Conservation (phyloP, 73 alveolate species). For the Paramecium pentaurelia region DNA sequence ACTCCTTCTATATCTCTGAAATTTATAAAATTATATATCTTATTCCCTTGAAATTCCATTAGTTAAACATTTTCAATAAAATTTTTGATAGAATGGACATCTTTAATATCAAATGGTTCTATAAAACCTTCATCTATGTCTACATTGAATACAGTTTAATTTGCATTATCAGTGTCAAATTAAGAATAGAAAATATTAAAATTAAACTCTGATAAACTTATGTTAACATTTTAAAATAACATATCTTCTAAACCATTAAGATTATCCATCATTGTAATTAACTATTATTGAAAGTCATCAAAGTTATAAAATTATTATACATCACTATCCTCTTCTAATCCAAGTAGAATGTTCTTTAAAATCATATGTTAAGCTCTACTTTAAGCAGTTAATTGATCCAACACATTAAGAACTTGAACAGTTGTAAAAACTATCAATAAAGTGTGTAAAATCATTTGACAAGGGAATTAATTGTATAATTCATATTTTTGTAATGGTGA, state of each 20-base stretch:
- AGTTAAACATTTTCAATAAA: not conserved
- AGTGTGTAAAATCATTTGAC: conserved; percentile 45
- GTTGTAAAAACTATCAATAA: conserved; percentile 50
- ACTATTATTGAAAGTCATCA: conserved; percentile 19
- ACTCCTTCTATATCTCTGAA: conserved; percentile 33
- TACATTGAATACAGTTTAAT: conserved; percentile 13
- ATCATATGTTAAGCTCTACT: conserved; percentile 54
- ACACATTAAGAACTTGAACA: conserved; percentile 32
- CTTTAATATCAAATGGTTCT: conserved; percentile 46
- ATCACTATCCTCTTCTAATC: conserved; percentile 40
- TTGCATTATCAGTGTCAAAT: not conserved
- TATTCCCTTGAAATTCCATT: conserved; percentile 26
- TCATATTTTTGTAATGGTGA: not conserved
- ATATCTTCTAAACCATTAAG: not conserved
- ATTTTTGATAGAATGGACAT: conserved; percentile 10
- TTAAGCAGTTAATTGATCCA: conserved; percentile 36
- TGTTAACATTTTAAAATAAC: not conserved
- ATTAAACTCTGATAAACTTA: not conserved
- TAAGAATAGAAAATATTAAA: not conserved
- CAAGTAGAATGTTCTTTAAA: conserved; percentile 18
- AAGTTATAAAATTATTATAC: conserved; percentile 20
- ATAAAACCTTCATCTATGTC: not conserved
- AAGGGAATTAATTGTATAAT: conserved; percentile 35
- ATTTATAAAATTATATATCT: not conserved
- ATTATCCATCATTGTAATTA: not conserved